A percentile compares a stretch with the other conserved stretches of the same genome.
Conservation (phyloP, 106 monocot genomes). For the Allium sativum region DNA sequence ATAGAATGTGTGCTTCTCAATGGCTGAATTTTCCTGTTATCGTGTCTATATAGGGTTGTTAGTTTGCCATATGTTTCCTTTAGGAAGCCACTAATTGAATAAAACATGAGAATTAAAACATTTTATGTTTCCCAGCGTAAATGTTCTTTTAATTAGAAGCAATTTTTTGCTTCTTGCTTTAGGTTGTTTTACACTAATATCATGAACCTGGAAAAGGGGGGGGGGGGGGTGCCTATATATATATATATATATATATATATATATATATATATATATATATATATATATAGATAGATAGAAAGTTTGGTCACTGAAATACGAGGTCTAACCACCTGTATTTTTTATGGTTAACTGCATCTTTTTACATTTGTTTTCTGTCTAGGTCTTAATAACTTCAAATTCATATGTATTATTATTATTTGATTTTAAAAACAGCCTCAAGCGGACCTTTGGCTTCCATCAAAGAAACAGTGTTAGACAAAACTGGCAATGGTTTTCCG, state of each 20-base stretch:
- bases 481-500: constrained; percentile 38
- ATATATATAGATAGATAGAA: background rate
- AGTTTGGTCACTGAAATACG: background rate
- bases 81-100: too few relatives aligned
- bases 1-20: too few relatives aligned
- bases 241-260: too few relatives aligned
- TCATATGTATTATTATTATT: background rate
- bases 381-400: background rate
- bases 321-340: background rate
- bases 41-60: too few relatives aligned
- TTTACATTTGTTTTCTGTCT: background rate
- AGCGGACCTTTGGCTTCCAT: constrained; percentile 7
- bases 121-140: too few relatives aligned
- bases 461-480: constrained; percentile 19
- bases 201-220: background rate
- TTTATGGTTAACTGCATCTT: background rate
- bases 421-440: constrained; percentile 12
- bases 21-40: too few relatives aligned
- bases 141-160: background rate
- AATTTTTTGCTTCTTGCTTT: background rate
- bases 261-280: too few relatives aligned
- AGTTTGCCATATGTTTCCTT: too few relatives aligned
- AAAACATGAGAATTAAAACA: too few relatives aligned
- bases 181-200: background rate
- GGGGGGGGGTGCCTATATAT: too few relatives aligned